These are phyloP conservation scores for Ophiosphaerella narmari DNA, from an alignment of 2,329 filamentous ascomycete genomes.

Conservation along the genomic window DNA sequence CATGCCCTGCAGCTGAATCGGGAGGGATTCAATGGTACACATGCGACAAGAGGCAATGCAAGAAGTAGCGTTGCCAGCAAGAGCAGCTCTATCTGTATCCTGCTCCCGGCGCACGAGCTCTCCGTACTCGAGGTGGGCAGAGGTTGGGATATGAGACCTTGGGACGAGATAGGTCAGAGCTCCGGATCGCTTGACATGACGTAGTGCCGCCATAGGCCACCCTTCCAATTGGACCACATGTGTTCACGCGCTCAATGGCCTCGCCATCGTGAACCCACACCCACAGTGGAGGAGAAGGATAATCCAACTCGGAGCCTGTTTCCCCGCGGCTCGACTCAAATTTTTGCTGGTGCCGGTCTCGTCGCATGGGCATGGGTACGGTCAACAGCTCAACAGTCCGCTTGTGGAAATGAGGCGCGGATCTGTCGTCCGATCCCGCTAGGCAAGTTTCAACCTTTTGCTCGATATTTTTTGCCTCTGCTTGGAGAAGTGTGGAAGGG, in stretches of 20 bases:
- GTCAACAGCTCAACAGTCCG: conserved; percentile 34
- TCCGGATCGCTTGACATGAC: conserved; percentile 19
- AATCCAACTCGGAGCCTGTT: background rate
- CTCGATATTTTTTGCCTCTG: too few species aligned
- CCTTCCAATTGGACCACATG: background rate
- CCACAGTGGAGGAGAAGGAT: conserved; percentile 2
- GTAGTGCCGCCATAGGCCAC: conserved; percentile 10
- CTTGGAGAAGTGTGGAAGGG: too few species aligned
- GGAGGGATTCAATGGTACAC: conserved; percentile 6
- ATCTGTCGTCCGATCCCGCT: conserved; percentile 16
- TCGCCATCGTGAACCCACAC: conserved; percentile 7
- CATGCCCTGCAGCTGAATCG: conserved; percentile 17
- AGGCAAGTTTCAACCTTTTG: too few species aligned
- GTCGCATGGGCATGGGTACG: conserved; percentile 20
- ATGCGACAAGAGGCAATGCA: conserved; percentile 2
- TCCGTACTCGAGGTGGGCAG: conserved; percentile 3
- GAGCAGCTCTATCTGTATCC: background rate
- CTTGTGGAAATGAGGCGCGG: conserved; percentile 27
- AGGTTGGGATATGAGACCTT: conserved; percentile 4
- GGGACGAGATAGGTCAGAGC: conserved; percentile 16
- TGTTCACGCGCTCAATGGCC: conserved; percentile 6
- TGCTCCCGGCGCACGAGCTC: conserved; percentile 22
- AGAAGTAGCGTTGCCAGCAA: background rate
- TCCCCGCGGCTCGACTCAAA: conserved; percentile 5
- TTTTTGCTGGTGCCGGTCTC: conserved; percentile 2